These are phyloP conservation scores for Calonectria multiphialidica DNA, from an alignment of 2,329 filamentous ascomycete species.

Conservation along the genomic window DNA sequence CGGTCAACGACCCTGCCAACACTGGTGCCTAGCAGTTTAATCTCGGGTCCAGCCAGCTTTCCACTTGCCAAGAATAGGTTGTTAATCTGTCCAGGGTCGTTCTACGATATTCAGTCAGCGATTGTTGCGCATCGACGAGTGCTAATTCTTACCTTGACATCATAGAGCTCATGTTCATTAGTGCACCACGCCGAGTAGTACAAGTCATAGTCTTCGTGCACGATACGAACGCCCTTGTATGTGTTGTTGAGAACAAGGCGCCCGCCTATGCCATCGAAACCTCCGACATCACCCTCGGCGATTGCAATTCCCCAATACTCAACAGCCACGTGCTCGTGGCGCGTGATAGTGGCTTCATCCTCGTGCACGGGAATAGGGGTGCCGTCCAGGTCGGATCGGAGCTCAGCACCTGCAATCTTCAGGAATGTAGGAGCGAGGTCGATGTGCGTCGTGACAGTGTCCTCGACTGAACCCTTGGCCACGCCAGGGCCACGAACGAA, in stretches of 20 bases:
- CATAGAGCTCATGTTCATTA: slow-evolving; percentile 75
- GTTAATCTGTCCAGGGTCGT: slow-evolving; percentile 63
- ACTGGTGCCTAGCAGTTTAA: slow-evolving; percentile 34
- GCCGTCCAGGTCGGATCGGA: slow-evolving; percentile 68
- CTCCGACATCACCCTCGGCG: slow-evolving; percentile 50
- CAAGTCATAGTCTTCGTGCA: slow-evolving; percentile 67
- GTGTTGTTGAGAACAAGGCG: slow-evolving; percentile 59
- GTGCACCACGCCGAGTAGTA: slow-evolving; percentile 79
- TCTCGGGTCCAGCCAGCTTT: not conserved
- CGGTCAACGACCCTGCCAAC: slow-evolving; percentile 58
- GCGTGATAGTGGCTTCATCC: slow-evolving; percentile 40
- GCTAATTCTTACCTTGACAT: slow-evolving; percentile 58
- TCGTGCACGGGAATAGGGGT: slow-evolving; percentile 60
- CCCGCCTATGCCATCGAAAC: slow-evolving; percentile 40
- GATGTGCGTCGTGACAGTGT: slow-evolving; percentile 69
- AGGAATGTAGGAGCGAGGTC: slow-evolving; percentile 74
- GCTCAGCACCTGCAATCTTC: slow-evolving; percentile 53
- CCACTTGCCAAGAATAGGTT: slow-evolving; percentile 51
- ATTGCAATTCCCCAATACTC: slow-evolving; percentile 66
- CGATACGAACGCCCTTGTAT: slow-evolving; percentile 71
- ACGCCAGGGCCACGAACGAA: slow-evolving; percentile 68
- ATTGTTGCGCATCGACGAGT: not conserved
- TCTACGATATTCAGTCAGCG: slow-evolving; percentile 47
- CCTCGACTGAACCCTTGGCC: slow-evolving; percentile 50
- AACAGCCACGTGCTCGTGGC: slow-evolving; percentile 67